phyloP scores from a whole-genome alignment of 1,139 yeast genomes.

The Insectozyma bohioensis region DNA sequence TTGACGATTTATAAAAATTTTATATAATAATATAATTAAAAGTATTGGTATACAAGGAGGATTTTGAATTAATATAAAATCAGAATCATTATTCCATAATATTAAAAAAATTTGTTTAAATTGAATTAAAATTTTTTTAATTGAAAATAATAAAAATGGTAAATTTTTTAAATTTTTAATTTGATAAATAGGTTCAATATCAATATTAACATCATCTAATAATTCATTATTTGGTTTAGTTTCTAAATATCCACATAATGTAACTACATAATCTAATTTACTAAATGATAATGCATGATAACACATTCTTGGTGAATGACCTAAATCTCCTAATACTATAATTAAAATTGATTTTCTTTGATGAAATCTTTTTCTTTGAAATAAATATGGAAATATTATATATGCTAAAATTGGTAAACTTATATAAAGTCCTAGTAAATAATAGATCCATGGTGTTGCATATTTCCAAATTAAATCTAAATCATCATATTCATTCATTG shows the following conservation, averaged over 20 bases:
- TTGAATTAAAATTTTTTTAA: slow-evolving; percentile 60
- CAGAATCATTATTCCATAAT: slow-evolving; percentile 56
- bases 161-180: slow-evolving; percentile 40
- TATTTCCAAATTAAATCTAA: slow-evolving; percentile 29
- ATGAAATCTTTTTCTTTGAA: slow-evolving; percentile 17
- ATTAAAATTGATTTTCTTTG: slow-evolving; percentile 54
- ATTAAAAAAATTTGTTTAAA: slow-evolving; percentile 43
- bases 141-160: slow-evolving; percentile 62
- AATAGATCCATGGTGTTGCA: slow-evolving; percentile 41
- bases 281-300: slow-evolving; percentile 85
- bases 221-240: slow-evolving; percentile 53
- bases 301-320: slow-evolving; percentile 94
- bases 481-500: slow-evolving; percentile 21
- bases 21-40: slow-evolving; percentile 58
- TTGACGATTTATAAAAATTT: slow-evolving; percentile 52
- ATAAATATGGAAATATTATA: slow-evolving; percentile 31
- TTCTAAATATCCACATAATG: slow-evolving; percentile 81
- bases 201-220: slow-evolving; percentile 50
- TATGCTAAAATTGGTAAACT: slow-evolving; percentile 38
- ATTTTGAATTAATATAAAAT: slow-evolving; percentile 79
- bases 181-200: slow-evolving; percentile 49
- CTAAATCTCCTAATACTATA: slow-evolving; percentile 88
- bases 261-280: slow-evolving; percentile 69
- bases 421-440: slow-evolving; percentile 34
- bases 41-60: slow-evolving; percentile 92